Conservation (phyloP, 2,329 filamentous ascomycete genomes). For the Stagonosporopsis cucurbitacearum region DNA sequence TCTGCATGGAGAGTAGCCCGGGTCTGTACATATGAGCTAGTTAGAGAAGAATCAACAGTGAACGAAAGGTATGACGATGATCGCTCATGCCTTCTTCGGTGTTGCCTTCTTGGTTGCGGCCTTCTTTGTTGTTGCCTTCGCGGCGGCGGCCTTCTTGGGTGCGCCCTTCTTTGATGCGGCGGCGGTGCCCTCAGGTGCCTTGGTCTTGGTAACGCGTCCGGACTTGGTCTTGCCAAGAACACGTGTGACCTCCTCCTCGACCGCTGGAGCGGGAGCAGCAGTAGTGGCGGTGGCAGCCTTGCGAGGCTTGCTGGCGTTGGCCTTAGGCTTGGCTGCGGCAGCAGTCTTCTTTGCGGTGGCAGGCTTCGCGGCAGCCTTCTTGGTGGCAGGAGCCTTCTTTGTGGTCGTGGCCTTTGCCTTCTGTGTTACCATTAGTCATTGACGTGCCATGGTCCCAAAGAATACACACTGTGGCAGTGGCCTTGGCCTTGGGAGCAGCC, state of each 20-base stretch:
- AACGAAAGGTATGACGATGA: slow-evolving; percentile 21
- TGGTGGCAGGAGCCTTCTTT: slow-evolving; percentile 44
- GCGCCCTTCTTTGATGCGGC: slow-evolving; percentile 44
- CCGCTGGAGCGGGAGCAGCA: slow-evolving; percentile 60
- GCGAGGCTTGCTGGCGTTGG: slow-evolving; percentile 54
- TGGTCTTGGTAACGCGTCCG: slow-evolving; percentile 79
- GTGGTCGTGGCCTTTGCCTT: slow-evolving; percentile 39
- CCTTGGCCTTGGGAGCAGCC: slow-evolving; percentile 32
- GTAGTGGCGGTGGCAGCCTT: slow-evolving; percentile 51
- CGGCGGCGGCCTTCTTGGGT: slow-evolving; percentile 46
- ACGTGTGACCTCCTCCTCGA: slow-evolving; percentile 70
- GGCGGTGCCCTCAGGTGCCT: slow-evolving; percentile 52
- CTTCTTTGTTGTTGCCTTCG: slow-evolving; percentile 58
- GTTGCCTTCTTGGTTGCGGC: slow-evolving; percentile 56
- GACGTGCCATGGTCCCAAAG: not conserved
- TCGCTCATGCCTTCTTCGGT: slow-evolving; percentile 48
- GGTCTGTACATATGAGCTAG: slow-evolving; percentile 18
- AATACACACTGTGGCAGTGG: slow-evolving; percentile 34
- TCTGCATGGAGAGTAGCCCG: slow-evolving; percentile 13
- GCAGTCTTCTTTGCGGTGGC: slow-evolving; percentile 46
- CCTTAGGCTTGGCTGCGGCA: slow-evolving; percentile 48
- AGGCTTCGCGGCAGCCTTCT: slow-evolving; percentile 42
- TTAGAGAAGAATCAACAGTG: slow-evolving; percentile 39
- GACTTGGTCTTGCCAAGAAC: slow-evolving; percentile 83
- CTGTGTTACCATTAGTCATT: slow-evolving; percentile 26